Base-by-base conservation (phyloP, 1,284 basidiomycete genomes). In the Grifola frondosa region DNA sequence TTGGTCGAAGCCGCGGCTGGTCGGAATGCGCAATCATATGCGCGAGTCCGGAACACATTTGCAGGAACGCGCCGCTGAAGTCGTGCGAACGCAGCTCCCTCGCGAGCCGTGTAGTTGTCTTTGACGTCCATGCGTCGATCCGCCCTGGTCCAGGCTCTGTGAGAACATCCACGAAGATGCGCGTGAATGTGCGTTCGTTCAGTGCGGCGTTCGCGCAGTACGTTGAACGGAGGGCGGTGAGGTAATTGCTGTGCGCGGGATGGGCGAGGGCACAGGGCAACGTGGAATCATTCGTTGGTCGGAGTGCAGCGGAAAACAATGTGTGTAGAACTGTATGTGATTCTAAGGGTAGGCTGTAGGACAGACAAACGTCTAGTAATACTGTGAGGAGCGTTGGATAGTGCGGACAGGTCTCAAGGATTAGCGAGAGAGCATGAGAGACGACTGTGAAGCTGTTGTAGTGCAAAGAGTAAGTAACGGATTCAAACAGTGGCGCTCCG, bases 371-470 rank as follows among this genome's bases (percentile, higher is more conserved):
- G 24, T 79, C 74, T 0, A 83, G 67, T 1, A 84, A 65, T 29
- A 67, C 59, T 15, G 55, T 64, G 21, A 78, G 54, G 11, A 82
- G 66, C 9, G 73, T 72, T 21, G 73, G 67, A 48, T 77, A 62
- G 35, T 62, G 69, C 5, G 68, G 63, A 46, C 74, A 78, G 5
- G 60, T 61, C 20, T 61, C 60, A 20, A 81, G 57, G 17, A 79
- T 64, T 31, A 78, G 56, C 17, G 63, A 65, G 6, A 81, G 58
- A 4, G 77, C 74, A 51, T 83, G 78, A 0, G 78, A 70, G 3
- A 74, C 52, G 17, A 81, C 47, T 13, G 74, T 64, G 52, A 63
- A 71, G 37, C 78, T 81, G 38, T 2, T 8, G 36, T 22, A 21
- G 24, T 31, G 22, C 21, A 7, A 13, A n/a, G 17, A 11, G 23